Evolutionary conservation across 371 early-diverging fungal genomes (phyloP), one percentile per base, ranked within the genome.

Genomic region (Mortierella sp.): DNA sequence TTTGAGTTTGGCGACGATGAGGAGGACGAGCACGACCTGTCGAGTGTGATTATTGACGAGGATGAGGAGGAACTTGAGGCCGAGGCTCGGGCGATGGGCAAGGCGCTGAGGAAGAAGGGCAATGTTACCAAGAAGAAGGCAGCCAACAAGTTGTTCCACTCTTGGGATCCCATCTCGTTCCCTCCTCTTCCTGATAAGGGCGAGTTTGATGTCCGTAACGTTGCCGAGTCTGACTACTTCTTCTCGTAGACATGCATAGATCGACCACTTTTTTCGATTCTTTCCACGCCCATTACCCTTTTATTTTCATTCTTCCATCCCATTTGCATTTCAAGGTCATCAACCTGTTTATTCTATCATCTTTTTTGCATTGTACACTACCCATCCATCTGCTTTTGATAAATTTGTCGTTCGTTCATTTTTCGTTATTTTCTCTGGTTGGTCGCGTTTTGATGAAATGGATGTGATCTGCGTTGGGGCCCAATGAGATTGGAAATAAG

Each of bases 181-280:
- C 90, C 93, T 6, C 93, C 94, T 24, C 82, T 98, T 73, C 99
- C 99, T 11, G 82, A 85, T 16, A 91, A 93, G 63, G 99, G 99
- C 73, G 92, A 95, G 38, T 97, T 99, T 89, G 94, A 98, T 83
- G 91, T 99, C 72, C 85, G 90, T 54, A 84, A 92, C 79, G 98
- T 99, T 7, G 91, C 90, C 75, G 91, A 96, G 57, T 96, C 96
- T 72, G 91, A 90, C 38, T 99, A 99, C 90, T 99, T 99, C 79
- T 99, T 99, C 93, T 94, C 95, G 73, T 96, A 80, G 55, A 13
- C 5, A 38, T 38, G 45, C 26, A 4, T 72, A 9, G 14, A 26
- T 26, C 6, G 42, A 38, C 42, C n/a, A n/a, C n/a, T n/a, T 21
- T 5, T n/a, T 48, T 68, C 44, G 1, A 9, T 48, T 54, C 52